Evolutionary conservation across 108 stramenopile genomes (phyloP).

Genomic region (Nitzschia inconspicua): DNA sequence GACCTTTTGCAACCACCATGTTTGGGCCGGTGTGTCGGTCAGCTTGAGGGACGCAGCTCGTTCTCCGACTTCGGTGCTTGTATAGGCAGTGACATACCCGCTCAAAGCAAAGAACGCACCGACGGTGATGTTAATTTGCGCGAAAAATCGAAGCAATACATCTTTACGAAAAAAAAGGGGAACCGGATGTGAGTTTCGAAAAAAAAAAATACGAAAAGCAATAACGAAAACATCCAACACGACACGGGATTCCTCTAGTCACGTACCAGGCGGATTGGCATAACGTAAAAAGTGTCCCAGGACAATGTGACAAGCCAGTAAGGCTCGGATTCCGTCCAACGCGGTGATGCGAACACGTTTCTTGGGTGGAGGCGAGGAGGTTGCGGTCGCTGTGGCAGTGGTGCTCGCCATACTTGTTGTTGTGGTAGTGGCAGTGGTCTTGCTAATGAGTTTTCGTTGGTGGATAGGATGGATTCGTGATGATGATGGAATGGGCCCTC

Average conservation of each 20-base stretch:
- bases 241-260: too few relatives aligned
- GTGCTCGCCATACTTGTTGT: too few relatives aligned
- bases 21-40: conserved; percentile 25
- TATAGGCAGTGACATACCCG: conserved; percentile 50
- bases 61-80: conserved; percentile 27
- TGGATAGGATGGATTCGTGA: too few relatives aligned
- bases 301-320: conserved; percentile 32
- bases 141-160: conserved; percentile 28
- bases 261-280: conserved; percentile 32
- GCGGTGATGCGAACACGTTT: conserved; percentile 38
- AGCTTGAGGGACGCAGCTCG: conserved; percentile 27
- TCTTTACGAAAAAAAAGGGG: too few relatives aligned
- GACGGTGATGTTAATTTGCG: conserved; percentile 39
- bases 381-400: background rate
- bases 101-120: conserved; percentile 44
- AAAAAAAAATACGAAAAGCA: too few relatives aligned
- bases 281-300: conserved; percentile 41
- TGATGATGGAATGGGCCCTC: too few relatives aligned
- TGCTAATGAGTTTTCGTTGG: too few relatives aligned
- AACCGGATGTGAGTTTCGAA: too few relatives aligned
- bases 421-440: too few relatives aligned
- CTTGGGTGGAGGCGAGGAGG: conserved; percentile 3
- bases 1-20: conserved; percentile 29
- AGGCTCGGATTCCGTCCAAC: conserved; percentile 42
- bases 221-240: too few relatives aligned